Evolutionary conservation across 2,329 filamentous ascomycete genomes (phyloP), one percentile per base, ranked within the genome.

Genomic region (Colletotrichum orchidophilum): DNA sequence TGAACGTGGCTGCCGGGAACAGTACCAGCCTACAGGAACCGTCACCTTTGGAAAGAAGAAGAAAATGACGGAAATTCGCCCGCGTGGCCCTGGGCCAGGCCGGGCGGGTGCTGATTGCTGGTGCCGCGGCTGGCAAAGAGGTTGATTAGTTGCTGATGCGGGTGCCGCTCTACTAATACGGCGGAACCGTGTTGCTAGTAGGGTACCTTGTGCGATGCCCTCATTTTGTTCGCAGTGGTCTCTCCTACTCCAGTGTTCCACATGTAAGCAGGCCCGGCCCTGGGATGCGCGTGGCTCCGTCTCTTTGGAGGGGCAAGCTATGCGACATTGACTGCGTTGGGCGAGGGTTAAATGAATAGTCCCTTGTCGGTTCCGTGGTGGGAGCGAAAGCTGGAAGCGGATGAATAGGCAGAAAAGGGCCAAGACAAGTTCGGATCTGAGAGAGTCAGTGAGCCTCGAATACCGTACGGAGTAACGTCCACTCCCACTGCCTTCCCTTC

Each of bases 211-310:
- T 29, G 46, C 49, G 26, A 31, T 63, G 29, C 27, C 50, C 60
- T 29, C 50, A 50, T 49, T 49, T 27, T 33, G 27, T 26, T 50
- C 33, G 33, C 49, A 33, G 46, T 54, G 29, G 50, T 35, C 50
- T 63, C 35, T 63, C 59, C 50, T 35, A 64, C 59, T 42, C 50
- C 66, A 39, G 39, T 57, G 60, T 64, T 58, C 52, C 66, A 58
- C 60, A 35, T 58, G 60, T 27, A 67, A 67, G 52, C 66, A 63
- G 52, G 60, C 35, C 61, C 52, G 31, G 61, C 52, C 66, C 61
- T 27, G 29, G 60, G 15, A 52, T 50, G 31, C 39, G 35, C 60
- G 42, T 68, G 66, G 53, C 60, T 64, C 29, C 66, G 52, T 68
- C 39, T 64, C 60, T 57, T 12, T 64, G 66, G 60, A 58, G 66